Conservation (phyloP, 2,329 filamentous ascomycete species). For the Cryphonectria japonica region DNA sequence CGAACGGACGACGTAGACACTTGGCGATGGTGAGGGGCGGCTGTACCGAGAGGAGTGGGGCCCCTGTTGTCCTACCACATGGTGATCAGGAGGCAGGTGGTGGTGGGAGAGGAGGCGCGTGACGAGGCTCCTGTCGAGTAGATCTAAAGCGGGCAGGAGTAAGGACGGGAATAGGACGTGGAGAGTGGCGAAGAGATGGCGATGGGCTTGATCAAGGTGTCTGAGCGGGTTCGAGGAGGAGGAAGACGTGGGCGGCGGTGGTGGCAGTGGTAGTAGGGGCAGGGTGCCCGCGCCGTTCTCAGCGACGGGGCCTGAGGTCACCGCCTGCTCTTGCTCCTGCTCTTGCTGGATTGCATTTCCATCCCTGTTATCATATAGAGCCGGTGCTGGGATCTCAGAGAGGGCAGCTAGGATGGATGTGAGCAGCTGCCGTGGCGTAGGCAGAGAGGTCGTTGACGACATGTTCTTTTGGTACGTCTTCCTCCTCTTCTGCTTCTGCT, state of each 20-base stretch:
- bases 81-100: neutral
- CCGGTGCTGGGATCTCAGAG: conserved; percentile 35
- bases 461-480: conserved; percentile 11
- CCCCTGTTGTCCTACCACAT: neutral
- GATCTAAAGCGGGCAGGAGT: conserved; percentile 81
- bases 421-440: conserved; percentile 50
- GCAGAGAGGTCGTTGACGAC: conserved; percentile 34
- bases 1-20: conserved; percentile 69
- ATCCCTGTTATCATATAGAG: neutral
- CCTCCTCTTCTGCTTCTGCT: conserved; percentile 1
- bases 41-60: neutral
- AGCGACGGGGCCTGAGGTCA: neutral
- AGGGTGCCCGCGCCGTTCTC: neutral
- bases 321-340: neutral
- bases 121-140: conserved; percentile 79
- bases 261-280: conserved; percentile 32
- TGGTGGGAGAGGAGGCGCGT: conserved; percentile 44
- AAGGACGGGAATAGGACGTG: conserved; percentile 84
- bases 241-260: too few relatives aligned
- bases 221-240: conserved; percentile 40
- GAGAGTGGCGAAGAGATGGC: conserved; percentile 71
- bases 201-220: conserved; percentile 43
- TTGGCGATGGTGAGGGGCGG: conserved; percentile 6
- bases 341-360: neutral
- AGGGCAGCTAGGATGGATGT: conserved; percentile 54